Percentiles rank a stretch among this genome's conserved stretches.
phyloP scores from a whole-genome alignment of 768 basidiomycete genomes.

The Suillus plorans region DNA sequence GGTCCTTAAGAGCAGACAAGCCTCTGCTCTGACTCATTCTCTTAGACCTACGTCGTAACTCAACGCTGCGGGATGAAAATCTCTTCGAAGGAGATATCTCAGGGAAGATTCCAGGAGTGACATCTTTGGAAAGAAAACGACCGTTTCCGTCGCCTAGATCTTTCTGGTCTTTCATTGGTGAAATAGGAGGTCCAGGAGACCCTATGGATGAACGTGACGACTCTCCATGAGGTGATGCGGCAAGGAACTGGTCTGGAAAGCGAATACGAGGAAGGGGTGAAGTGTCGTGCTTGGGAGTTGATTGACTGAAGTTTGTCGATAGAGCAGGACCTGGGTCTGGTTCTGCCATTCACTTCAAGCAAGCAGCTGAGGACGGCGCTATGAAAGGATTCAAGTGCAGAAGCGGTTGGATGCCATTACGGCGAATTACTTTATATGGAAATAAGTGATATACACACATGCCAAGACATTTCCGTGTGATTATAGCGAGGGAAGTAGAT shows the following conservation, averaged over 20 bases:
- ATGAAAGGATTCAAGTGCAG: conserved; percentile 1
- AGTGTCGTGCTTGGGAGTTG: conserved; percentile 11
- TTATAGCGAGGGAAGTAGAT: conserved; percentile 5
- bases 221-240: conserved; percentile 21
- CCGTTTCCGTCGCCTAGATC: conserved; percentile 17
- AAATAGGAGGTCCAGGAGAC: conserved; percentile 16
- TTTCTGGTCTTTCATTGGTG: conserved; percentile 14
- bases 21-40: conserved; percentile 11
- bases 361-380: background rate
- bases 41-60: conserved; percentile 22
- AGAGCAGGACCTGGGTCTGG: conserved; percentile 24
- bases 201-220: conserved; percentile 33
- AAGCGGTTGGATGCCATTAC: background rate
- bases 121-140: conserved; percentile 22
- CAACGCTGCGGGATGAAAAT: conserved; percentile 13
- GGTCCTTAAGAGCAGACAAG: conserved; percentile 26
- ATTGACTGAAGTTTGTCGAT: conserved; percentile 19
- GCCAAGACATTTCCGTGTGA: conserved; percentile 4
- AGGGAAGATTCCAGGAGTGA: conserved; percentile 2
- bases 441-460: conserved; percentile 1
- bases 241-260: conserved; percentile 33
- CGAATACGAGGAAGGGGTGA: conserved; percentile 30
- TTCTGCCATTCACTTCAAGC: conserved; percentile 30
- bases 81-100: conserved; percentile 16
- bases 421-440: background rate